These are phyloP conservation scores for Acer campestre DNA, from an alignment of 345 rosid genomes.

Conservation along the genomic window DNA sequence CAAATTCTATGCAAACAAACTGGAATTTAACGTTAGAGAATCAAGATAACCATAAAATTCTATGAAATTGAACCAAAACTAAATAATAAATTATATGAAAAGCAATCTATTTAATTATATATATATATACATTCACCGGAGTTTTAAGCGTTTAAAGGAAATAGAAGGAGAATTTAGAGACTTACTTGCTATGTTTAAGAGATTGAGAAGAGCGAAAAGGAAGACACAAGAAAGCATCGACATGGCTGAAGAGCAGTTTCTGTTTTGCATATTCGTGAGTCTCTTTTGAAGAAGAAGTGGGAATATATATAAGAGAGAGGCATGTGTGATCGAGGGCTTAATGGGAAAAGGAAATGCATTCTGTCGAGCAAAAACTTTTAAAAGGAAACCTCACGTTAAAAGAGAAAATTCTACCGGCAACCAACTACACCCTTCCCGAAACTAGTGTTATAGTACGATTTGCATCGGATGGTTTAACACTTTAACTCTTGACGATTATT, in stretches of 20 bases:
- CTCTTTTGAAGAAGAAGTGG: not conserved
- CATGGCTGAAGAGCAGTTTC: conserved; percentile 38
- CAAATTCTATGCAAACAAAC: not conserved
- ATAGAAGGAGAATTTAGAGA: not conserved
- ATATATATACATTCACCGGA: not conserved
- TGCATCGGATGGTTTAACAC: no score
- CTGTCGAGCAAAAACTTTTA: not conserved
- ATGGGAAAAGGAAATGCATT: conserved; percentile 14
- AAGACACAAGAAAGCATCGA: conserved; percentile 30
- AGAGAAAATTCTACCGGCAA: not conserved
- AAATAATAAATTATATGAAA: not conserved
- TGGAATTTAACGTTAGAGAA: not conserved
- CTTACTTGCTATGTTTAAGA: conserved; percentile 52
- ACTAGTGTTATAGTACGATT: no score
- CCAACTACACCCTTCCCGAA: no score
- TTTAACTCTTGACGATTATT: no score
- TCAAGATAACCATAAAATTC: not conserved
- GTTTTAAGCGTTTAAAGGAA: not conserved
- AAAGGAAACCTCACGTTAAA: not conserved
- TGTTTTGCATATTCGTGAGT: conserved; percentile 1
- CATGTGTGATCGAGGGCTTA: not conserved
- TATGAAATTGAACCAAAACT: not conserved
- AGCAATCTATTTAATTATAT: not conserved
- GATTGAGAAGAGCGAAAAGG: conserved; percentile 38
- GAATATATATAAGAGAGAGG: conserved; percentile 12